Base-by-base conservation (phyloP, 306 rosid species). In the Lathyrus sativus region DNA sequence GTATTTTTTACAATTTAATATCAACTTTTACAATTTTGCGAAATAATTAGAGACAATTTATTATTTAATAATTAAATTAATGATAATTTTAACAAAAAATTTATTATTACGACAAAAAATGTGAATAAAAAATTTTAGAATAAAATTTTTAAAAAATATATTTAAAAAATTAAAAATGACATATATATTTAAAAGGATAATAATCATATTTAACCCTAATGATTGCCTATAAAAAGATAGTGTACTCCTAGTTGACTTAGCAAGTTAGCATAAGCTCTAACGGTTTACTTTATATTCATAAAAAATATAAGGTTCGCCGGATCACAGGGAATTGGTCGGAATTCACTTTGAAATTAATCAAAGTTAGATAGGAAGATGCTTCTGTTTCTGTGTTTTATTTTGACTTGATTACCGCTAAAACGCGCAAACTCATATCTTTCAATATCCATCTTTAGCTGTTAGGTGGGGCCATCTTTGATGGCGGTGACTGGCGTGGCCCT, bases 401-500 rank as follows among this genome's bases (percentile, higher is more conserved):
- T 70, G 76, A 79, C 74, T 60, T 41, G 42, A 17, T n/a, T 9
- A 5, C 3, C 3, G 2, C 14, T 19, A 18, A 29, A 70, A 79
- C 80, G 77, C 80, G 83, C 37, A 70, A 74, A 72, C 39, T 60
- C 9, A 6, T 31, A 26, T 9, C 6, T 37, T 51, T 6, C 2
- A 35, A 35, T 35, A 42, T 28, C 24, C 7, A 49, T 50, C 17
- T 42, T 4, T 41, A 18, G 33, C 69, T 41, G 46, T 6, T 17
- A 44, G 67, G 67, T 65, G 57, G 66, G 67, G 55, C 3, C 33
- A 15, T 11, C 11, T 13, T 69, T 43, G 38, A 41, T 42, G 72
- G 55, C 66, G 76, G 74, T 51, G 71, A 50, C 38, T 38, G 80
- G 62, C 54, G 28, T 38, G 80, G 62, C 54, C 71, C 62, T 45